phyloP scores from a whole-genome alignment of 768 basidiomycete species.

The Dictyophora rubrovolvata region DNA sequence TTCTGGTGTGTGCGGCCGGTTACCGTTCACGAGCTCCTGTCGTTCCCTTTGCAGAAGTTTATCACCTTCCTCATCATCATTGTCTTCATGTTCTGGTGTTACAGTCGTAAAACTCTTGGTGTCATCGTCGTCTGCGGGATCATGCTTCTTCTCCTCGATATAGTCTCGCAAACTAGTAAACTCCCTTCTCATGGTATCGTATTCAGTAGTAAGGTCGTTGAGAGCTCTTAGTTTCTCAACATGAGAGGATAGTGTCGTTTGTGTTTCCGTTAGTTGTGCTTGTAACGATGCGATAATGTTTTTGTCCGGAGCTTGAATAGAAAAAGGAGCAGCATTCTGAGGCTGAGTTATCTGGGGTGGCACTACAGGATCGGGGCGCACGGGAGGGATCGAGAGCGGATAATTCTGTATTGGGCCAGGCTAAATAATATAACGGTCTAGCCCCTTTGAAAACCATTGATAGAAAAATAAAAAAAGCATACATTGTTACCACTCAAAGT shows the following conservation, averaged over 20 bases:
- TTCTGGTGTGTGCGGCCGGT: conserved; percentile 70
- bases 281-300: conserved; percentile 46
- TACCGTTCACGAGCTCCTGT: conserved; percentile 43
- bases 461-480: conserved; percentile 19
- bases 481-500: conserved; percentile 79
- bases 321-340: conserved; percentile 16
- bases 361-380: conserved; percentile 34
- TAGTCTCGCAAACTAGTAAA: conserved; percentile 61
- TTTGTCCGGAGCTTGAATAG: conserved; percentile 20
- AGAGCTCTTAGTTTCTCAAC: conserved; percentile 76
- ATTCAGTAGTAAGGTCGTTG: conserved; percentile 37
- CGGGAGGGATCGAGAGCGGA: conserved; percentile 56
- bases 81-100: conserved; percentile 29
- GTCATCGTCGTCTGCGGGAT: conserved; percentile 60
- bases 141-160: conserved; percentile 55
- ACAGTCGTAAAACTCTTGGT: conserved; percentile 63
- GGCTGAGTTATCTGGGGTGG: conserved; percentile 16
- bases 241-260: conserved; percentile 62
- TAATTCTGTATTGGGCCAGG: conserved; percentile 53
- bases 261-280: conserved; percentile 75
- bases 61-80: conserved; percentile 63
- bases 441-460: neutral
- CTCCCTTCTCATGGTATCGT: conserved; percentile 74
- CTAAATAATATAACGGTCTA: conserved; percentile 25
- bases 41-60: conserved; percentile 57